Conservation (phyloP, 2,329 filamentous ascomycete genomes). For the Colletotrichum simmondsii region DNA sequence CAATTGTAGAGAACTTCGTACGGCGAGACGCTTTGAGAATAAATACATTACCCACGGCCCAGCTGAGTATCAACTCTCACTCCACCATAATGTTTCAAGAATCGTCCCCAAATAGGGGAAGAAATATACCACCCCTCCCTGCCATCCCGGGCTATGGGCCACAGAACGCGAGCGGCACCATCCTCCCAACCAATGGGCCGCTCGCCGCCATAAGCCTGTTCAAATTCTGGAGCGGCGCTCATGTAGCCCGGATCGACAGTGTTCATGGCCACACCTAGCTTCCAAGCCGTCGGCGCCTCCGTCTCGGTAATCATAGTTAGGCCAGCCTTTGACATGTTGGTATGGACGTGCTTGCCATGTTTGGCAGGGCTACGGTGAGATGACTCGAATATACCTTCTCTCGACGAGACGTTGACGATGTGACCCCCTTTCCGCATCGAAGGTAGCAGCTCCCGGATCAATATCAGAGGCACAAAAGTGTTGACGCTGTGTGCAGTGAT, state of each 20-base stretch:
- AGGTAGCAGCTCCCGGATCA: slow-evolving; percentile 48
- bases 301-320: slow-evolving; percentile 54
- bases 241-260: slow-evolving; percentile 51
- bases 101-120: not conserved
- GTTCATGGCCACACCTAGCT: slow-evolving; percentile 47
- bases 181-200: slow-evolving; percentile 50
- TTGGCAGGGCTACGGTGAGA: slow-evolving; percentile 37
- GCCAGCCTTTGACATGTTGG: slow-evolving; percentile 52
- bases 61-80: not conserved
- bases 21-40: not conserved
- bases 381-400: slow-evolving; percentile 47
- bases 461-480: slow-evolving; percentile 49
- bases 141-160: slow-evolving; percentile 39
- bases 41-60: not conserved
- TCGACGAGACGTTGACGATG: slow-evolving; percentile 48
- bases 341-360: slow-evolving; percentile 48
- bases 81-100: slow-evolving; percentile 6
- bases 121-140: not conserved
- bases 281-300: slow-evolving; percentile 45
- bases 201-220: slow-evolving; percentile 36
- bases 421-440: slow-evolving; percentile 41
- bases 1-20: not conserved
- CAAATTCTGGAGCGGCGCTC: slow-evolving; percentile 47
- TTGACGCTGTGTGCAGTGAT: slow-evolving; percentile 50
- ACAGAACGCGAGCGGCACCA: slow-evolving; percentile 48